Evolutionary conservation across 805 yeast genomes (phyloP), one percentile per base, ranked within the genome.

Genomic region (Saccharomyces jurei): DNA sequence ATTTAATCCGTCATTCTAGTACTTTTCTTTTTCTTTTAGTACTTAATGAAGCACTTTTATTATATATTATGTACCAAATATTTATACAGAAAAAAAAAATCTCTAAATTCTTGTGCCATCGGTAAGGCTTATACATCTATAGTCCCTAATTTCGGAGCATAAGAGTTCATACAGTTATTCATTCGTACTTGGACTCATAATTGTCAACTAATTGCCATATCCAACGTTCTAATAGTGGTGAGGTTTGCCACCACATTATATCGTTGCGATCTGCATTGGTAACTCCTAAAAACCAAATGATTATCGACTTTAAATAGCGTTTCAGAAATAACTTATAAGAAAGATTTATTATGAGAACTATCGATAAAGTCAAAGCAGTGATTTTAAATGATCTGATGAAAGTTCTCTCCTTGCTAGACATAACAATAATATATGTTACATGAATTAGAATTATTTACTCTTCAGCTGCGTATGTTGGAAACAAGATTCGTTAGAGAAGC

Each of bases 201-300:
- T 52, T 25, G 30, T 65, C 69, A 9, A 66, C 51, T 6, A 65
- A 25, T 13, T 26, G 53, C 72, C 72, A 68, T 6, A 62, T 52
- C 1, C 56, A 17, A 28, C 41, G 54, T 49, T 68, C 72, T 4
- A 63, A 22, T 1, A 26, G 29, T 4, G 65, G 59, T 41, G 51
- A 32, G n/a, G 50, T 52, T 52, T 68, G 72, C 71, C 72, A 68
- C 68, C 70, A 65, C 9, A 58, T 47, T 1, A 64, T 49, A 21
- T 60, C 60, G 50, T 56, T 55, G 17, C 56, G 54, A 10, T 58
- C 58, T 13, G 52, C 55, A 14, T 52, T 49, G 3, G 67, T 25
- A 17, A 29, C 14, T 6, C 41, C 41, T 30, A 48, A 30, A 48
- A 25, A 17, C 41, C 50, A 22, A 27, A 27, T 29, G 22, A 29